Evolutionary conservation across 306 rosid species (phyloP).

Genomic region (Ammopiptanthus mongolicus): DNA sequence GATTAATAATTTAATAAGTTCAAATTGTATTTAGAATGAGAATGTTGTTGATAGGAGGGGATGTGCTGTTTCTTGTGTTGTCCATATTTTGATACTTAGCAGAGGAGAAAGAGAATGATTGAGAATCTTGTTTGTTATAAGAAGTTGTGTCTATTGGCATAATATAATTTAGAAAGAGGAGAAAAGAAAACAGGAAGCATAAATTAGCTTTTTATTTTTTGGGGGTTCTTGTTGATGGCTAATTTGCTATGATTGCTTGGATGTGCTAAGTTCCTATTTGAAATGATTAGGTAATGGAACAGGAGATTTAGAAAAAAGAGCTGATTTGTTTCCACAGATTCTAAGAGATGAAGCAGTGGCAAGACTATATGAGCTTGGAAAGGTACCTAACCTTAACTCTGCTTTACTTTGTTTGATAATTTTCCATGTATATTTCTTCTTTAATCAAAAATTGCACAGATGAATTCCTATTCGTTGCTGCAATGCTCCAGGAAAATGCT

Average conservation of each 20-base stretch:
- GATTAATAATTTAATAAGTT: neutral
- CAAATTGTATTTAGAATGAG: neutral
- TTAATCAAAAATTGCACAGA: neutral
- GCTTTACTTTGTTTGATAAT: neutral
- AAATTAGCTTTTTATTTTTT: neutral
- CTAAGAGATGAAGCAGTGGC: conserved; percentile 83
- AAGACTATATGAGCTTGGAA: conserved; percentile 72
- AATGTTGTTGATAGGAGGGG: neutral
- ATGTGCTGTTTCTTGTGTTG: neutral
- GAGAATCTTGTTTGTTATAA: neutral
- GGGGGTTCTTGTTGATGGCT: neutral
- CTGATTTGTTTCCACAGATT: conserved; percentile 60
- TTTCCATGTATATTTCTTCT: neutral
- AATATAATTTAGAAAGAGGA: neutral
- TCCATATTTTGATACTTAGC: neutral
- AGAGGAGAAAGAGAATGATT: neutral
- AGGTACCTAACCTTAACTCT: conserved; percentile 40
- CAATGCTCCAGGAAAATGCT: conserved; percentile 1
- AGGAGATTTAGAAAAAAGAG: conserved; percentile 48
- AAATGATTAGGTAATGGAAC: conserved; percentile 44
- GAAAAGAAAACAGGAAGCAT: neutral
- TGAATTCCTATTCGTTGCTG: conserved; percentile 8
- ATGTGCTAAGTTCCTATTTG: conserved; percentile 29
- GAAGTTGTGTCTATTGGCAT: neutral
- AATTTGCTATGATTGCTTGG: neutral